phyloP scores from a whole-genome alignment of 2,329 filamentous ascomycete genomes.

The Aspergillus brasiliensis region DNA sequence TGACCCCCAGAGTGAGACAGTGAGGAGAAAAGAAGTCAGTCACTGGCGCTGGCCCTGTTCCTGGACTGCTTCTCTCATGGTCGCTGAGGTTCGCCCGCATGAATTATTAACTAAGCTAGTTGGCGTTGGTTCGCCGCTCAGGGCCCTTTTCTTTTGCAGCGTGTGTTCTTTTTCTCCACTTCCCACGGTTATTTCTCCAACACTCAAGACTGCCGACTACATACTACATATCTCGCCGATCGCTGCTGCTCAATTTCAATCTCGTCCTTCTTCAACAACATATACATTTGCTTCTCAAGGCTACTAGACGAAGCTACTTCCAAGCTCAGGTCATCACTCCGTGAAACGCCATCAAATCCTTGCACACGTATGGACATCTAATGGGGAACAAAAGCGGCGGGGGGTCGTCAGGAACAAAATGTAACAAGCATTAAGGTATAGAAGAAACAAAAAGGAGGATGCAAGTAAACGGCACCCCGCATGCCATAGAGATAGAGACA shows the following conservation, averaged over 20 bases:
- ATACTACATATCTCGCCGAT: neutral
- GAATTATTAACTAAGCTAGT: conserved; percentile 25
- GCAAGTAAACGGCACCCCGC: conserved; percentile 6
- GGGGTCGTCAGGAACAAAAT: conserved; percentile 3
- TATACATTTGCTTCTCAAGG: conserved; percentile 3
- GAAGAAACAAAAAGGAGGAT: conserved; percentile 11
- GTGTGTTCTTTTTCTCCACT: neutral
- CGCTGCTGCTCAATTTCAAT: neutral
- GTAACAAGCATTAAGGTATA: conserved; percentile 5
- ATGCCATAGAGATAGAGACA: neutral
- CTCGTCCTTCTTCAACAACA: neutral
- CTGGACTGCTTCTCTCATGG: conserved; percentile 30
- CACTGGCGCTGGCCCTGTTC: conserved; percentile 7
- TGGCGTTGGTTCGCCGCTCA: conserved; percentile 11
- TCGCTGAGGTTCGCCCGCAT: conserved; percentile 35
- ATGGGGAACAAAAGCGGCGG: conserved; percentile 4
- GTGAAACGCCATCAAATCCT: conserved; percentile 19
- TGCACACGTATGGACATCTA: conserved; percentile 20
- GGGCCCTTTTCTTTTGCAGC: neutral
- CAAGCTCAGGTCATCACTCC: conserved; percentile 11
- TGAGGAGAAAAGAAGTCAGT: conserved; percentile 3
- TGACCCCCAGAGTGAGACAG: neutral
- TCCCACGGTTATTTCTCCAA: no score
- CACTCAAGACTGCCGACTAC: neutral
- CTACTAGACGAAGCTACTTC: conserved; percentile 16